These are phyloP conservation scores for Colletotrichum trifolii DNA, from an alignment of 2,329 filamentous ascomycete species.

Conservation along the genomic window DNA sequence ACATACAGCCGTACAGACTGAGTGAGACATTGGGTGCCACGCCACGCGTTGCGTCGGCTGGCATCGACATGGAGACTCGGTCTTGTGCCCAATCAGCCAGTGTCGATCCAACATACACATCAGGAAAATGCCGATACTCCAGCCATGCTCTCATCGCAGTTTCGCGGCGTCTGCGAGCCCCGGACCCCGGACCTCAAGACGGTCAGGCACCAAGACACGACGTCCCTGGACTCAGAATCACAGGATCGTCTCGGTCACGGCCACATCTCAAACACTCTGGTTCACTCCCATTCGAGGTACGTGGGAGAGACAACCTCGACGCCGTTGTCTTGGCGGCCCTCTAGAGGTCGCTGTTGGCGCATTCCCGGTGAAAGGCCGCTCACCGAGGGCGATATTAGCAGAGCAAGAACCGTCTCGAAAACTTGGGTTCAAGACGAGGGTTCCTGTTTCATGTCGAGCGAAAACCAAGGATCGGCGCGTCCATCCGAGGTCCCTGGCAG, in stretches of 20 bases:
- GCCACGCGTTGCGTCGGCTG: constrained; percentile 23
- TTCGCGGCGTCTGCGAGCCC: no score
- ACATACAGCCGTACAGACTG: no score
- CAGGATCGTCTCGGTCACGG: constrained; percentile 17
- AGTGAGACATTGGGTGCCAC: constrained; percentile 13
- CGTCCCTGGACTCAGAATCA: constrained; percentile 17
- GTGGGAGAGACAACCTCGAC: constrained; percentile 16
- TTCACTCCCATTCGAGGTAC: constrained; percentile 20
- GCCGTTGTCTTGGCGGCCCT: constrained; percentile 4
- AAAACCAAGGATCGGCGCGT: constrained; percentile 24
- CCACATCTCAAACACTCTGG: constrained; percentile 5
- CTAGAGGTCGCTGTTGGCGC: constrained; percentile 6
- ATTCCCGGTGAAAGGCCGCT: constrained; percentile 24
- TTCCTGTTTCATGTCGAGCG: constrained; percentile 32
- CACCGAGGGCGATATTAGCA: constrained; percentile 15
- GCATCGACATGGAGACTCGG: constrained; percentile 10
- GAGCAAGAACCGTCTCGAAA: background rate
- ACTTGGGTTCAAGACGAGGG: constrained; percentile 27
- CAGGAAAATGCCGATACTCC: background rate
- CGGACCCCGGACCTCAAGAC: background rate
- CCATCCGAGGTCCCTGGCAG: constrained; percentile 26
- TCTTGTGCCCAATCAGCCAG: background rate
- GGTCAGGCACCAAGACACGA: constrained; percentile 29
- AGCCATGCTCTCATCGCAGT: no score
- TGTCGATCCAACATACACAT: background rate